Conservation (phyloP, 1,284 basidiomycete genomes). For the Moniliophthora roreri region DNA sequence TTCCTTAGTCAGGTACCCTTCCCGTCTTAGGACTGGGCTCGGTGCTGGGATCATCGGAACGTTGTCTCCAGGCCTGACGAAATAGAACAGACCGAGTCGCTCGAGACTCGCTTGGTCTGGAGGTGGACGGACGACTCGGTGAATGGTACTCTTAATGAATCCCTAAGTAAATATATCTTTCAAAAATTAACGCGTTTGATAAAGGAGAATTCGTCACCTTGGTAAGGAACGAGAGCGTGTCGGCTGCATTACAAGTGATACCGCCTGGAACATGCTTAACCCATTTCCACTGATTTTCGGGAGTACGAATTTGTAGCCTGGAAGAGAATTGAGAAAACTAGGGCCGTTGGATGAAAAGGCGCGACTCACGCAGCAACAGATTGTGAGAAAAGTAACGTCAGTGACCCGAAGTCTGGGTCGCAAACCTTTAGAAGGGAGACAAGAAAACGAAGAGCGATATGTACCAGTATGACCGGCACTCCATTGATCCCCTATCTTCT, state of each 20-base stretch:
- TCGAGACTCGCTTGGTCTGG: conserved; percentile 37
- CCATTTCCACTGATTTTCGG: conserved; percentile 27
- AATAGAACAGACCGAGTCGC: conserved; percentile 26
- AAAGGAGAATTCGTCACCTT: conserved; percentile 12
- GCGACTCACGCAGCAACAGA: conserved; percentile 20
- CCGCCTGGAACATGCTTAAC: conserved; percentile 25
- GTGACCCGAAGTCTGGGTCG: conserved; percentile 13
- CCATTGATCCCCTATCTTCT: conserved; percentile 20
- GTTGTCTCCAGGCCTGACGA: conserved; percentile 24
- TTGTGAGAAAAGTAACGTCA: conserved; percentile 28
- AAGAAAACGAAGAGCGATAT: neutral
- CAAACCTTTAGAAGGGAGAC: neutral
- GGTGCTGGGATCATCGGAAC: conserved; percentile 21
- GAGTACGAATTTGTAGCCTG: conserved; percentile 27
- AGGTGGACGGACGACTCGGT: conserved; percentile 50
- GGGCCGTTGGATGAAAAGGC: neutral
- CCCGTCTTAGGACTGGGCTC: conserved; percentile 25
- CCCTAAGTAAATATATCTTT: conserved; percentile 15
- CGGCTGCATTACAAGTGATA: conserved; percentile 25
- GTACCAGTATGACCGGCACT: conserved; percentile 23
- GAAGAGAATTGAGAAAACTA: neutral
- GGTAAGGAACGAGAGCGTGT: conserved; percentile 19
- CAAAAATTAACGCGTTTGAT: too few relatives aligned
- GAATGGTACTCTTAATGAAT: conserved; percentile 43
- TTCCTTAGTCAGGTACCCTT: conserved; percentile 19